These are phyloP conservation scores for Diplodia intermedia DNA, from an alignment of 2,329 filamentous ascomycete species.

Conservation along the genomic window DNA sequence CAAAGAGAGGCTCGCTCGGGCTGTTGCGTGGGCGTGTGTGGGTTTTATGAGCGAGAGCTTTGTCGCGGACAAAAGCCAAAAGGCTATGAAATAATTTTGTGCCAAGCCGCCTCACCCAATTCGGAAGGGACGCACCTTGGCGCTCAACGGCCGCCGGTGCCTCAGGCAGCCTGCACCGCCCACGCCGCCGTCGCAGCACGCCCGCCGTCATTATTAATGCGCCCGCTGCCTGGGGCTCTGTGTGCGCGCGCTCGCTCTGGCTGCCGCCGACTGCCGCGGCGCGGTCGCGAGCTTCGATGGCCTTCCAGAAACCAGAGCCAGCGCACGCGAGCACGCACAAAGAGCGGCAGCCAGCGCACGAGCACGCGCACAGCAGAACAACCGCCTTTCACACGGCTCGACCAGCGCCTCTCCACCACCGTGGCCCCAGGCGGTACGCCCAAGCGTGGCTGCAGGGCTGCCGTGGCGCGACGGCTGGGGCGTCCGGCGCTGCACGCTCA, in stretches of 20 bases:
- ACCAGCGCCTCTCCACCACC: not conserved
- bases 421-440: not conserved
- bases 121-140: conserved; percentile 31
- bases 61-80: conserved; percentile 26
- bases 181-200: not conserved
- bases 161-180: conserved; percentile 7
- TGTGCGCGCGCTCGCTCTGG: not conserved
- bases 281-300: conserved; percentile 3
- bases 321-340: conserved; percentile 14
- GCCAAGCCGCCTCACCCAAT: conserved; percentile 32
- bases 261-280: not conserved
- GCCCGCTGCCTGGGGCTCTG: not conserved
- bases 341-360: not conserved
- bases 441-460: not conserved
- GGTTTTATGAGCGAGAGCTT: conserved; percentile 30
- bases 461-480: conserved; percentile 7
- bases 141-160: conserved; percentile 24
- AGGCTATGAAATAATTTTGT: conserved; percentile 34
- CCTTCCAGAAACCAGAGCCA: conserved; percentile 4
- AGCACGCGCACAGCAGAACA: conserved; percentile 7
- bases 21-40: conserved; percentile 31
- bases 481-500: not conserved
- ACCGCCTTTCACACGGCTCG: not conserved
- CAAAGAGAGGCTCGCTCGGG: conserved; percentile 33
- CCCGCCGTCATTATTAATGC: not conserved